Evolutionary conservation across 176 grass and related monocot species (phyloP), one percentile per base, ranked within the genome.

Genomic region (Elaeis guineensis): DNA sequence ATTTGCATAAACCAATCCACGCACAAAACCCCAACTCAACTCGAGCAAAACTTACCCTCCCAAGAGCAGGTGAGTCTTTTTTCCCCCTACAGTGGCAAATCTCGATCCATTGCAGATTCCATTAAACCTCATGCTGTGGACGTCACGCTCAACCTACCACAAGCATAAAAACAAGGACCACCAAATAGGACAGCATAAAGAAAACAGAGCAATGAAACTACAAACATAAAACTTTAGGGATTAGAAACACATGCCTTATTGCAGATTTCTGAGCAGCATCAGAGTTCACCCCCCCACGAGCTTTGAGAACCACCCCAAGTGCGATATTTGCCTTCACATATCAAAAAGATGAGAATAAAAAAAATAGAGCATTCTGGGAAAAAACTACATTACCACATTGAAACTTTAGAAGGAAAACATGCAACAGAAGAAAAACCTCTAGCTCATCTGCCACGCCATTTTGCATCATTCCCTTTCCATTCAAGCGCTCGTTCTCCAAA

Each of bases 101-200:
- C 9, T 44, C 35, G 14, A 44, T 14, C 1, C 35, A 44, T 11
- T 44, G 35, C 35, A 11, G 35, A 11, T 44, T 35, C 26, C 53
- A 49, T 21, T 14, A 44, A 49, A 25, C 58, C 69, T 85, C 70
- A 91, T 16, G 84, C 70, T 50, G 78, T 83, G 60, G 79, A 80
- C 61, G 77, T 70, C 69, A 85, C 57, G 79, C 84, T 81, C 72
- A 83, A 67, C 76, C 93, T 98, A 78, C 58, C 49, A 87, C 72
- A 55, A 67, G 69, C 30, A 67, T 79, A 26, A 23, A 74, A 71
- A 84, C 29, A 87, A 74, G 64, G 76, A 79, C 16, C 59, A 78
- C 73, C 63, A 69, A 72, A 85, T 61, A 76, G 81, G 66, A 72
- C 66, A 84, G 75, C 58, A 88, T 87, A 82, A 96, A 90, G 83